Percentiles rank a stretch among this genome's conserved stretches.
Conservation (phyloP, 1,139 yeast genomes). For the Candida sp. region DNA sequence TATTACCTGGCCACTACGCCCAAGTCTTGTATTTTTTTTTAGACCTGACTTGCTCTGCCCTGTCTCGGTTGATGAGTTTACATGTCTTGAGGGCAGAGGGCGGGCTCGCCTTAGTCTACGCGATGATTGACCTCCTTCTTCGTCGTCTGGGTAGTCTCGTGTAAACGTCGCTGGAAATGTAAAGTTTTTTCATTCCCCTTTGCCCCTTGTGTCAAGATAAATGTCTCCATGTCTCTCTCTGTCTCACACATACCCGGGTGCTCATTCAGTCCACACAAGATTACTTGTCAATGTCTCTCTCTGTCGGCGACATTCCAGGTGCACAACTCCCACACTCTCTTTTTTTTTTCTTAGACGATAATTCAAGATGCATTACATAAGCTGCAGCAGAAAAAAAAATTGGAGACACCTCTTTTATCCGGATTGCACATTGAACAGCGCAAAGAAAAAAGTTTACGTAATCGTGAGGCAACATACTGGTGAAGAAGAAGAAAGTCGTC, state of each 20-base stretch:
- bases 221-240: background rate
- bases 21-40: no score
- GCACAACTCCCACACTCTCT: background rate
- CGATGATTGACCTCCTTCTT: no score
- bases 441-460: background rate
- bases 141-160: no score
- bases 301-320: constrained; percentile 2
- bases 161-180: background rate
- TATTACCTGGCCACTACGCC: no score
- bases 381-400: background rate
- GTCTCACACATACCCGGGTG: background rate
- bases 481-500: no score
- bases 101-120: no score
- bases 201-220: background rate
- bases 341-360: constrained; percentile 1
- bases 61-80: no score
- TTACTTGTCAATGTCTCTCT: background rate
- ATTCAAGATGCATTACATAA: background rate
- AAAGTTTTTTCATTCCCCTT: background rate
- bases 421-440: background rate
- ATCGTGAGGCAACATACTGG: background rate
- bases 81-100: no score
- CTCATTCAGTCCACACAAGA: no score
- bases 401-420: background rate
- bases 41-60: no score